Evolutionary conservation across 2,329 filamentous ascomycete species (phyloP), one percentile per base, ranked within the genome.

Genomic region (Monosporascus sp.): DNA sequence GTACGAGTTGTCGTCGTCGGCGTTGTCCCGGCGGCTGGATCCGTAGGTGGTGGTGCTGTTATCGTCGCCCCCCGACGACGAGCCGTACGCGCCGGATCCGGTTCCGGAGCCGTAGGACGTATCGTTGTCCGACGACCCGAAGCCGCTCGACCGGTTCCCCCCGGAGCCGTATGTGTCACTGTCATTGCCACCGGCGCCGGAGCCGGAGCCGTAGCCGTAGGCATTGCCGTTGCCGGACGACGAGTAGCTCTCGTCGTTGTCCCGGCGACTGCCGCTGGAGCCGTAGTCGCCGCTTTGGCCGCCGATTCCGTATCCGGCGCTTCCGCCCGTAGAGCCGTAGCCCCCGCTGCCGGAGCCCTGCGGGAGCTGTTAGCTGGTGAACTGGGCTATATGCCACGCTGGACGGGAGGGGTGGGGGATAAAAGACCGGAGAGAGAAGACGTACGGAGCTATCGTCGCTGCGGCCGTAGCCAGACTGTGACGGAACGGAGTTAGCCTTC

Each of bases 271-370:
- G n/a, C 38, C 19, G 45, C 27, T 24, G 27, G 43, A 51, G 19
- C 52, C 47, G 48, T 50, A 49, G 19, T 57, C 52, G 19, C 55
- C 55, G 38, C 56, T 49, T 7, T 43, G 43, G 47, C 52, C 38
- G 22, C 55, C 54, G 11, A 58, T 57, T 41, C 63, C 61, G 36
- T 61, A 61, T 1, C 68, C 61, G 59, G 64, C 64, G 52, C 63
- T 62, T 57, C 60, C 61, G 52, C 64, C 66, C 55, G 65, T 61
- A 56, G 66, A 67, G 26, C 61, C 58, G 31, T 62, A 64, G 47
- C 31, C 58, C 49, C 58, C 52, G 3, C 54, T 55, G 8, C 53
- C 52, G 27, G 56, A 59, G 26, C 60, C 59, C 51, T 62, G 58
- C 14, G 49, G 50, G 46, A 54, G 43, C 38, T 55, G 52, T 26